Evolutionary conservation across 805 yeast species (phyloP).

Genomic region (Pichia manshurica): DNA sequence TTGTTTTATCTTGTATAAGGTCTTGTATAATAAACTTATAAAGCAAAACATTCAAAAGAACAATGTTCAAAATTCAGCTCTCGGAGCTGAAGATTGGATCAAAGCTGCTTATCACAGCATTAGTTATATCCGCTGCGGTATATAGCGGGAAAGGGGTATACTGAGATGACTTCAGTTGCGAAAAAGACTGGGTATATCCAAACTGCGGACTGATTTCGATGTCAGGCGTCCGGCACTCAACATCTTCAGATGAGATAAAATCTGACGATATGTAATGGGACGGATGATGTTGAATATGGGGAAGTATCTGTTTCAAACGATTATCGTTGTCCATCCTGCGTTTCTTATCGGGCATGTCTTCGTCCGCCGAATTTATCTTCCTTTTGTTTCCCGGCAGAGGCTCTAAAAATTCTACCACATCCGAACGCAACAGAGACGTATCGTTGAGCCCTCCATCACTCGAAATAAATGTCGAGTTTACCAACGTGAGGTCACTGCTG

Average conservation of each 20-base stretch:
- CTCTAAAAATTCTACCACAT: too few relatives aligned
- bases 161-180: neutral
- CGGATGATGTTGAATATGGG: too few relatives aligned
- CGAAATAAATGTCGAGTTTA: neutral
- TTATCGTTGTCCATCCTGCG: too few relatives aligned
- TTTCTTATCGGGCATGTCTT: too few relatives aligned
- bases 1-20: neutral
- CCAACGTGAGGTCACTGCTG: neutral
- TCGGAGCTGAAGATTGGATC: slow-evolving; percentile 8
- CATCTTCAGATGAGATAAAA: neutral
- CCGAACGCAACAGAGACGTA: too few relatives aligned
- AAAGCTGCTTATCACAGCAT: slow-evolving; percentile 1
- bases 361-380: too few relatives aligned
- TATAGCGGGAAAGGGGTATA: neutral
- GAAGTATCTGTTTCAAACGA: too few relatives aligned
- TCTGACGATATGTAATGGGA: neutral
- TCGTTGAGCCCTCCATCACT: too few relatives aligned
- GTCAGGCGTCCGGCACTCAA: neutral
- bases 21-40: neutral
- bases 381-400: too few relatives aligned
- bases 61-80: neutral
- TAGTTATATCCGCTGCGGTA: neutral
- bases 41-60: neutral
- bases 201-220: neutral
- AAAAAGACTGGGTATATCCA: neutral